Evolutionary conservation across 306 rosid genomes (phyloP).

Genomic region (Malus orientalis): DNA sequence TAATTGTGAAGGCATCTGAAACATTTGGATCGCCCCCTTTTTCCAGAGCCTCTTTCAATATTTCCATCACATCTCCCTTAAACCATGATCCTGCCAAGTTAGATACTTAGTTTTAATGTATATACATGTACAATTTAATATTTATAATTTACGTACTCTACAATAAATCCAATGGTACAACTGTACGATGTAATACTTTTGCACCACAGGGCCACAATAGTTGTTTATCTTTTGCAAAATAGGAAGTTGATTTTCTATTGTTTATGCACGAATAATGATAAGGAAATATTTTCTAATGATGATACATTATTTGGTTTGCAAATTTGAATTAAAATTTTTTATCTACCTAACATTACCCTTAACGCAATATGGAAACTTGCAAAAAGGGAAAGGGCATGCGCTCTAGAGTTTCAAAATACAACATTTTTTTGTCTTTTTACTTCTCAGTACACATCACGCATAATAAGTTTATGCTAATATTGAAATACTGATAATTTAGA

Average conservation of each 20-base stretch:
- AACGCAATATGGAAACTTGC: background rate
- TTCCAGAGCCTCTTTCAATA: conserved; percentile 1
- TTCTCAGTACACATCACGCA: background rate
- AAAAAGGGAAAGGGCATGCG: too few relatives aligned
- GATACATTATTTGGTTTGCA: too few relatives aligned
- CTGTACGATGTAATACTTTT: background rate
- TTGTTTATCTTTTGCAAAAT: background rate
- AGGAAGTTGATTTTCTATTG: background rate
- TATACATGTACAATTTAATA: background rate
- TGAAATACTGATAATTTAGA: background rate
- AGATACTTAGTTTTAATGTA: background rate
- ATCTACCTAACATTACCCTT: background rate
- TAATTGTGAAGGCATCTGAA: conserved; percentile 23
- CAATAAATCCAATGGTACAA: background rate
- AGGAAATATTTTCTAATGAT: too few relatives aligned
- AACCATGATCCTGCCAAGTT: conserved; percentile 14
- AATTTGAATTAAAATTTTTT: too few relatives aligned
- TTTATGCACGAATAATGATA: too few relatives aligned
- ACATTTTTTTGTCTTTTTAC: background rate
- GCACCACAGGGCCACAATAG: background rate
- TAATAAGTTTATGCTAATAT: background rate
- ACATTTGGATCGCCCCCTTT: conserved; percentile 19
- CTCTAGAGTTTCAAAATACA: background rate
- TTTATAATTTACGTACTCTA: background rate
- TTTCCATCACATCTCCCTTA: conserved; percentile 18